These are phyloP conservation scores for Akanthomyces muscarius DNA, from an alignment of 2,329 filamentous ascomycete species.

Conservation along the genomic window DNA sequence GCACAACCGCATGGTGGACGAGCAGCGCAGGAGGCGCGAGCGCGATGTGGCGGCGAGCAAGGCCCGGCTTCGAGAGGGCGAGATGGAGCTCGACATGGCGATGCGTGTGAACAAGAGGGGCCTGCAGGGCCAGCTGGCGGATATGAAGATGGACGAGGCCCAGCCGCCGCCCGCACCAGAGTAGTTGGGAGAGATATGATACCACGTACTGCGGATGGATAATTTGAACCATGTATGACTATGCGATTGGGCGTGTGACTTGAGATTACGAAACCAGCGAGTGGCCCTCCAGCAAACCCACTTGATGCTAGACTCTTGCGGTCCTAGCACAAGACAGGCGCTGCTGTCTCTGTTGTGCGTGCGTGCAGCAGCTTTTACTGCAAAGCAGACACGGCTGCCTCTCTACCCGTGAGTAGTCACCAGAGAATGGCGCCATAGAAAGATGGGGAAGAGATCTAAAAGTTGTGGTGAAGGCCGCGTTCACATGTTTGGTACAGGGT, in stretches of 20 bases:
- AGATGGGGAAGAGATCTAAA: no score
- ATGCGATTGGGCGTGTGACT: neutral
- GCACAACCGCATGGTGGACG: conserved; percentile 57
- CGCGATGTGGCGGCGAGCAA: conserved; percentile 58
- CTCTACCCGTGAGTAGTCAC: no score
- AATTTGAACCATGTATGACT: neutral
- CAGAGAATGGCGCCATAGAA: no score
- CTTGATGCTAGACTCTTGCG: no score
- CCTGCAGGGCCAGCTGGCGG: conserved; percentile 55
- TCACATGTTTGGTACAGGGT: no score
- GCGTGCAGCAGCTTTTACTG: no score
- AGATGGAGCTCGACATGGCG: conserved; percentile 63
- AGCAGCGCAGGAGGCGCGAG: conserved; percentile 58
- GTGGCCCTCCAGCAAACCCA: no score
- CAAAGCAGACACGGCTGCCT: no score
- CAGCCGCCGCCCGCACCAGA: conserved; percentile 20
- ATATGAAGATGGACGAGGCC: conserved; percentile 25
- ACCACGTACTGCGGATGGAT: neutral
- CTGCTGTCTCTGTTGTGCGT: no score
- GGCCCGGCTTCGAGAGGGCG: conserved; percentile 60
- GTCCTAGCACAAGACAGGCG: no score
- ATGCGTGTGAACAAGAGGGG: conserved; percentile 67
- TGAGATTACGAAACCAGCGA: no score
- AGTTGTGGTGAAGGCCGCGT: no score
- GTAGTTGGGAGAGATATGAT: conserved; percentile 18